These are phyloP conservation scores for Gryganskiella cystojenkinii DNA, from an alignment of 192 early-diverging fungal species.

Conservation along the genomic window DNA sequence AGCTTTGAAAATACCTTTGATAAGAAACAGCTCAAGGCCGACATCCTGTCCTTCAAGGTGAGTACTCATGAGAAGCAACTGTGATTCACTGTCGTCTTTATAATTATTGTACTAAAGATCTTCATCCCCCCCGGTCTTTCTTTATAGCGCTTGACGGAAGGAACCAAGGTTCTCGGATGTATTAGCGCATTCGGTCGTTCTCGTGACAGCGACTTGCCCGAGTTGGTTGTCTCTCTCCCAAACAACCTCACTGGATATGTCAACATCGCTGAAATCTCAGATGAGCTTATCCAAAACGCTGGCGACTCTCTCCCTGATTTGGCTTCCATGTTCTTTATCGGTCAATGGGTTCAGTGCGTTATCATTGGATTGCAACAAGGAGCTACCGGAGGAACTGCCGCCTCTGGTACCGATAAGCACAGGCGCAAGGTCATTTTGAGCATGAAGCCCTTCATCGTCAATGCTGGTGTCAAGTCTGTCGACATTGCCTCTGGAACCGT, in stretches of 20 bases:
- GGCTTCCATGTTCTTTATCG: conserved; percentile 74
- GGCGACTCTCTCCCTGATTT: conserved; percentile 79
- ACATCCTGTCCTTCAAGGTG: conserved; percentile 71
- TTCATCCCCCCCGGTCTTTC: conserved; percentile 29
- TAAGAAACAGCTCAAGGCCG: conserved; percentile 51
- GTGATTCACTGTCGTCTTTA: no score
- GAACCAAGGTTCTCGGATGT: conserved; percentile 80
- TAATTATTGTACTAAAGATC: conserved; percentile 5
- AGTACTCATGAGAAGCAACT: no score
- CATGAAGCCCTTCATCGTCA: conserved; percentile 82
- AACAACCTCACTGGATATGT: conserved; percentile 86
- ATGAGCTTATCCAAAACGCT: conserved; percentile 73
- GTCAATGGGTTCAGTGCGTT: conserved; percentile 85
- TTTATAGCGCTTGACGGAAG: conserved; percentile 72
- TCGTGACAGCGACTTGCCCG: conserved; percentile 58
- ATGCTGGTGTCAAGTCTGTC: conserved; percentile 68
- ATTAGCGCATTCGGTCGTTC: conserved; percentile 79
- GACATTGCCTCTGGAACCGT: conserved; percentile 81
- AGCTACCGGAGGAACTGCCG: conserved; percentile 29
- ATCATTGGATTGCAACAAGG: conserved; percentile 66
- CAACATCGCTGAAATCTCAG: conserved; percentile 89
- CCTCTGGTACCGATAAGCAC: conserved; percentile 48
- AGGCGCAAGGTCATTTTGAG: conserved; percentile 78
- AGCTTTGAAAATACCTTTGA: conserved; percentile 36
- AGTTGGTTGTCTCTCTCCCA: conserved; percentile 84